These are phyloP conservation scores for Tephrocybe sp. DNA, from an alignment of 768 basidiomycete genomes.

Conservation along the genomic window DNA sequence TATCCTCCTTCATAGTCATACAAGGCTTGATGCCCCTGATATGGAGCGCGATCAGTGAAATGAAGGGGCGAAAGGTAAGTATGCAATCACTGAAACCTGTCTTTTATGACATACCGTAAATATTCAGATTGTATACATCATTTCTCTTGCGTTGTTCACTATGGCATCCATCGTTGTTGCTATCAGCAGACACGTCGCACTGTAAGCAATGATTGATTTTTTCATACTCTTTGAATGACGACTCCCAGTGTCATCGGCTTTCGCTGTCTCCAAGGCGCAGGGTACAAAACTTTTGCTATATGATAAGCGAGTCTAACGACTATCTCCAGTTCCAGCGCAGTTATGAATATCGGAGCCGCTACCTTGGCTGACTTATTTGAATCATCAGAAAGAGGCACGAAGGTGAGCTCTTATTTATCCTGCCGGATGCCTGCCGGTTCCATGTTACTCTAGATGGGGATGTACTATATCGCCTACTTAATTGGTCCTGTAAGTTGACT, in stretches of 20 bases:
- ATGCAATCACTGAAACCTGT: background rate
- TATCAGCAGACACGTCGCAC: constrained; percentile 46
- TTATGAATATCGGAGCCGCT: constrained; percentile 62
- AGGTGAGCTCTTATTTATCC: constrained; percentile 24
- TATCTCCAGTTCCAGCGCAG: constrained; percentile 17
- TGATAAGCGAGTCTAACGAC: background rate
- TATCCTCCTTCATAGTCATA: constrained; percentile 70
- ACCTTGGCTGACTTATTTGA: constrained; percentile 80
- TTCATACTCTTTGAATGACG: background rate
- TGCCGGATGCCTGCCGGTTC: background rate
- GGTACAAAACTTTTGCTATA: constrained; percentile 33
- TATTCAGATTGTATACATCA: constrained; percentile 50
- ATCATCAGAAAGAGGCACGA: constrained; percentile 67
- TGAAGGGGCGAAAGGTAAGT: constrained; percentile 69
- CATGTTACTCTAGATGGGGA: constrained; percentile 50
- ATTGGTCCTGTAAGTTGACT: constrained; percentile 54
- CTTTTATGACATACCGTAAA: constrained; percentile 1
- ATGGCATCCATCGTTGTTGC: constrained; percentile 57
- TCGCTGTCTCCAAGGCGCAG: constrained; percentile 64
- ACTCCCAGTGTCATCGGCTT: constrained; percentile 52
- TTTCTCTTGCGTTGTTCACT: constrained; percentile 49
- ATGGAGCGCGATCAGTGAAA: constrained; percentile 71
- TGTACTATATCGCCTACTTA: constrained; percentile 78
- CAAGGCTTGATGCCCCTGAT: constrained; percentile 67
- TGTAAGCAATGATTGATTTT: constrained; percentile 28